Base-by-base conservation (phyloP, 495 filamentous ascomycete genomes). In the Paragyromitra xinjiangensis region DNA sequence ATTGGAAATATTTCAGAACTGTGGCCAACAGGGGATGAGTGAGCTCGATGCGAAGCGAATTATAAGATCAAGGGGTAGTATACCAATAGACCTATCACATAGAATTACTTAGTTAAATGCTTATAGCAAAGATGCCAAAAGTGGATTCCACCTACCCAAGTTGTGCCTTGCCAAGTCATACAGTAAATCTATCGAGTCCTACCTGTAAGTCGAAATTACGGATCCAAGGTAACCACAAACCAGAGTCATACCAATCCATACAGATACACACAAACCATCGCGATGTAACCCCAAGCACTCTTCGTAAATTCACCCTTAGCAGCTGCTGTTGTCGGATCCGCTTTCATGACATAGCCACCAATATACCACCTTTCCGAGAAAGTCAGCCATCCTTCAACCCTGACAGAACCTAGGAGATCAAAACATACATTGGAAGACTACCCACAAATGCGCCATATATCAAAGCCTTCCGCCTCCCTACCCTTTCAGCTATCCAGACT, bases 251-350 rank as follows among this genome's bases (percentile, higher is more conserved):
- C 80, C 56, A 82, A 77, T 48, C 82, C 82, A 63, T 84, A 84
- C n/a, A 84, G 70, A 70, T 84, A 84, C 11, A 84, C 71, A 71
- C 83, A 84, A 24, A 84, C 79, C 69, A 84, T 83, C n/a, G 81
- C 81, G 44, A 81, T 62, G 40, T 83, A 81, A 2, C 83, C 83
- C 78, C 81, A 84, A 9, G 77, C 81, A 9, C 67, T 81, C 22
- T 55, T 71, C 0, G 62, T 81, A 44, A 69, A 78, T 44, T 68
- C 42, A 39, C 78, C 80, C 1, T 53, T 44, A 0, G 80, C 64
- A 2, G 78, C 72, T 61, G 68, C 79, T 0, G 37, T 64, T 53
- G 61, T 48, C 2, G 79, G 79, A 26, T 81, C 79, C 1, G 67
- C 67, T 53, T 61, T 81, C 79, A 81, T 81, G 9, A 81, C 78